Evolutionary conservation across 148 eudicot species (phyloP).

Genomic region (Fagopyrum tataricum): DNA sequence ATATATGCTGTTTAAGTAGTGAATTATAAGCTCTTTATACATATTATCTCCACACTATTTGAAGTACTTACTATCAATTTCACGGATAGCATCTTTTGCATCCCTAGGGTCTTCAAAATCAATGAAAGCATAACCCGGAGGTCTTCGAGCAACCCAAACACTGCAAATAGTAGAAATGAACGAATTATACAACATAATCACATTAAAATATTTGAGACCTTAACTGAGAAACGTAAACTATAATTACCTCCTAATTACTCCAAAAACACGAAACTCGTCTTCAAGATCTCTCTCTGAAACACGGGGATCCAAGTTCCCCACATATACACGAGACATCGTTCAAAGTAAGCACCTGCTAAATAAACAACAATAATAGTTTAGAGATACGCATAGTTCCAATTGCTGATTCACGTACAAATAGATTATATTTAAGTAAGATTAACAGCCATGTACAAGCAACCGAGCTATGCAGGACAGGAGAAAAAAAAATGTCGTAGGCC

Average conservation of each 20-base stretch:
- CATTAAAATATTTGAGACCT: background rate
- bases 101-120: slow-evolving; percentile 88
- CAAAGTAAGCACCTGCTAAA: background rate
- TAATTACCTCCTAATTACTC: slow-evolving; percentile 62
- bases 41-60: background rate
- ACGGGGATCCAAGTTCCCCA: slow-evolving; percentile 81
- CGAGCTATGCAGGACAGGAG: background rate
- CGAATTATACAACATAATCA: background rate
- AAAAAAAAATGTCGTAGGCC: background rate
- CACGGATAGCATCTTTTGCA: slow-evolving; percentile 87
- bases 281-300: slow-evolving; percentile 88
- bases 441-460: background rate
- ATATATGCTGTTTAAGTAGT: background rate
- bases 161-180: slow-evolving; percentile 29
- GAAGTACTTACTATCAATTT: slow-evolving; percentile 1
- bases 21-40: background rate
- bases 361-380: background rate
- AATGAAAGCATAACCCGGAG: slow-evolving; percentile 94
- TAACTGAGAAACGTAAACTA: background rate
- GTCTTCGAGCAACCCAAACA: slow-evolving; percentile 97
- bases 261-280: slow-evolving; percentile 76
- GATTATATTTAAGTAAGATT: background rate
- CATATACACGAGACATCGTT: slow-evolving; percentile 75
- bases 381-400: background rate
- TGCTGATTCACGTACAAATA: background rate